Percentiles rank a stretch among this genome's conserved stretches.
These are phyloP conservation scores for Cadophora gregata DNA, from an alignment of 2,329 filamentous ascomycete species.

Conservation along the genomic window DNA sequence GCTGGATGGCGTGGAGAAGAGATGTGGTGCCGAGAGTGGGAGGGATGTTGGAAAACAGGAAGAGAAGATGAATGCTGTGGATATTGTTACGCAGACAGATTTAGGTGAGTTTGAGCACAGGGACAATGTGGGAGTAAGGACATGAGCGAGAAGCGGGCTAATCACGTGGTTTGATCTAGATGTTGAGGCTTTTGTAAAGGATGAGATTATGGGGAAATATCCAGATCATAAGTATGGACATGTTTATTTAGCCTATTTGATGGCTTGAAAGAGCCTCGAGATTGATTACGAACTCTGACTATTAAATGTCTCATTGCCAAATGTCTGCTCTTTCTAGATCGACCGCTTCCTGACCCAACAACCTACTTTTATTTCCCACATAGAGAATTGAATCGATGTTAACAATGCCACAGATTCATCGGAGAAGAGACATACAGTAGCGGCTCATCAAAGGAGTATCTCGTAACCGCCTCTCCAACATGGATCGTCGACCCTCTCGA, in stretches of 20 bases:
- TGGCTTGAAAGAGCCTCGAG: not conserved
- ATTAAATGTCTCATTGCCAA: not conserved
- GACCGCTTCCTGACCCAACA: not conserved
- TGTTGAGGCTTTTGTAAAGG: slow-evolving; percentile 73
- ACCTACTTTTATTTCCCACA: slow-evolving; percentile 11
- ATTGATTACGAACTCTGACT: not conserved
- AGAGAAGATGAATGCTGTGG: slow-evolving; percentile 78
- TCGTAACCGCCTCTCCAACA: slow-evolving; percentile 67
- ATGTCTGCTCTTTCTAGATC: not conserved
- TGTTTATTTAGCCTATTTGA: not conserved
- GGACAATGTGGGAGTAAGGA: not conserved
- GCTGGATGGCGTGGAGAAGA: slow-evolving; percentile 64
- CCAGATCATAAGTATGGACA: slow-evolving; percentile 66
- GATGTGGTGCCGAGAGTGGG: slow-evolving; percentile 42
- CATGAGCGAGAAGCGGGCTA: slow-evolving; percentile 6
- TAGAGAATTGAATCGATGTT: not conserved
- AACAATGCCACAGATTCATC: slow-evolving; percentile 61
- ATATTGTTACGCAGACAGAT: slow-evolving; percentile 79
- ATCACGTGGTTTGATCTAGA: slow-evolving; percentile 51
- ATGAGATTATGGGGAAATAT: slow-evolving; percentile 62
- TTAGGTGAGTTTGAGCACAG: slow-evolving; percentile 57
- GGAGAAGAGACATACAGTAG: slow-evolving; percentile 80
- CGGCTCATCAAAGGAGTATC: slow-evolving; percentile 69
- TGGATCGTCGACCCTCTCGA: slow-evolving; percentile 82
- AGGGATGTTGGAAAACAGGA: slow-evolving; percentile 41